phyloP scores from a whole-genome alignment of 2,329 filamentous ascomycete genomes.

The Dissoconium aciculare region DNA sequence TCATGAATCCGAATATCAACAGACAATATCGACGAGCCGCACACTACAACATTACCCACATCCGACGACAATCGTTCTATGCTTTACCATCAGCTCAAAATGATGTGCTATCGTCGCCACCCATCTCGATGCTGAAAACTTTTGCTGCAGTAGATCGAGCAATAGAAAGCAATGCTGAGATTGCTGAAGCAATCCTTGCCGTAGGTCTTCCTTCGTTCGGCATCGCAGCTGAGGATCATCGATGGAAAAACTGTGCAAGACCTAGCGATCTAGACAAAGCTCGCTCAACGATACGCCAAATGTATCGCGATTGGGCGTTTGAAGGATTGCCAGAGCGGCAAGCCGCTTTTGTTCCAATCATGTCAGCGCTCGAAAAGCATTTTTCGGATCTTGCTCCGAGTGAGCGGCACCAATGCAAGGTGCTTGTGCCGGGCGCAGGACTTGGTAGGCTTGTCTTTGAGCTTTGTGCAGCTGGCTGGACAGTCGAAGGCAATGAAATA shows the following conservation, averaged over 20 bases:
- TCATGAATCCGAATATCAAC: no score
- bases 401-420: conserved; percentile 34
- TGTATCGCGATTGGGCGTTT: conserved; percentile 86
- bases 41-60: conserved; percentile 81
- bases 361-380: conserved; percentile 45
- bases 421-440: conserved; percentile 82
- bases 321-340: conserved; percentile 60
- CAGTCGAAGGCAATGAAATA: conserved; percentile 78
- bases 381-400: conserved; percentile 22
- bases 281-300: conserved; percentile 77
- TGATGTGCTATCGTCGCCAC: conserved; percentile 63
- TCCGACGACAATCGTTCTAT: conserved; percentile 84
- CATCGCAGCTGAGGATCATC: conserved; percentile 30
- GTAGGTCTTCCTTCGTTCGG: conserved; percentile 54
- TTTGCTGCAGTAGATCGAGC: conserved; percentile 69
- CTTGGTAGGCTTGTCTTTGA: conserved; percentile 83
- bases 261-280: conserved; percentile 74
- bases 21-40: conserved; percentile 58
- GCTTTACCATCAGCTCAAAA: conserved; percentile 72
- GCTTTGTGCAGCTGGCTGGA: conserved; percentile 56
- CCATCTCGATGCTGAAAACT: conserved; percentile 68
- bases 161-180: conserved; percentile 73
- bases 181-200: conserved; percentile 65
- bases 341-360: conserved; percentile 62
- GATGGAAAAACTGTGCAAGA: conserved; percentile 59